Conservation (phyloP, 257 asterid genomes). For the Cruciata laevipes region DNA sequence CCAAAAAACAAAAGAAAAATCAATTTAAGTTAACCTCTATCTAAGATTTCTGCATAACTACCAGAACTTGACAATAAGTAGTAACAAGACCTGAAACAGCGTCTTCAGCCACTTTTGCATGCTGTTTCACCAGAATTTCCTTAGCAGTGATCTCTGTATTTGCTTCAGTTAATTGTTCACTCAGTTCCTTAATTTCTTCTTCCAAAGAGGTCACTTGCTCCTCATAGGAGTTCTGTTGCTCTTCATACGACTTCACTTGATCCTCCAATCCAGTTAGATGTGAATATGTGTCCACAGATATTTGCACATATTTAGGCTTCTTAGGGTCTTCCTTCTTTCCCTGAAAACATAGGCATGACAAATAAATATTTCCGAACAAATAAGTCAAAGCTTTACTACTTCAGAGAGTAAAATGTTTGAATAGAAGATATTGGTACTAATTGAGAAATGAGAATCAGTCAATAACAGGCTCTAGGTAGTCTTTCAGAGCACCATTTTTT, state of each 20-base stretch:
- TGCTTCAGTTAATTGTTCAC: slow-evolving; percentile 72
- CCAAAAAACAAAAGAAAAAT: slow-evolving; percentile 24
- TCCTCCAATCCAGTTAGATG: slow-evolving; percentile 94
- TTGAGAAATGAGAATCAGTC: not conserved
- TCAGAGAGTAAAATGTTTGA: not conserved
- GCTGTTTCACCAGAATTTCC: slow-evolving; percentile 87
- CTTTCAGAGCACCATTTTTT: not conserved
- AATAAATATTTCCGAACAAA: slow-evolving; percentile 7
- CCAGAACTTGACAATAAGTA: not conserved
- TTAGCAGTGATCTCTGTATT: slow-evolving; percentile 61
- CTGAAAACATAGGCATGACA: slow-evolving; percentile 29
- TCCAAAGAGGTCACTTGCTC: slow-evolving; percentile 67
- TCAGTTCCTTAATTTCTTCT: slow-evolving; percentile 65
- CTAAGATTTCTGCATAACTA: not conserved
- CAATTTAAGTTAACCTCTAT: not conserved
- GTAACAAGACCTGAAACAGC: slow-evolving; percentile 80
- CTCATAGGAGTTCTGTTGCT: slow-evolving; percentile 51
- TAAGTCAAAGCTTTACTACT: not conserved
- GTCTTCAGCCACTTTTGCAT: slow-evolving; percentile 96
- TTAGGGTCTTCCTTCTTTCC: slow-evolving; percentile 50
- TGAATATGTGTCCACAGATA: slow-evolving; percentile 85
- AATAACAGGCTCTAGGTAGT: not conserved
- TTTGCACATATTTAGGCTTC: slow-evolving; percentile 86
- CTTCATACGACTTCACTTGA: slow-evolving; percentile 52
- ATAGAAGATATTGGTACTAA: not conserved